Evolutionary conservation across 805 yeast species (phyloP).

Genomic region (Yarrowia sp.): DNA sequence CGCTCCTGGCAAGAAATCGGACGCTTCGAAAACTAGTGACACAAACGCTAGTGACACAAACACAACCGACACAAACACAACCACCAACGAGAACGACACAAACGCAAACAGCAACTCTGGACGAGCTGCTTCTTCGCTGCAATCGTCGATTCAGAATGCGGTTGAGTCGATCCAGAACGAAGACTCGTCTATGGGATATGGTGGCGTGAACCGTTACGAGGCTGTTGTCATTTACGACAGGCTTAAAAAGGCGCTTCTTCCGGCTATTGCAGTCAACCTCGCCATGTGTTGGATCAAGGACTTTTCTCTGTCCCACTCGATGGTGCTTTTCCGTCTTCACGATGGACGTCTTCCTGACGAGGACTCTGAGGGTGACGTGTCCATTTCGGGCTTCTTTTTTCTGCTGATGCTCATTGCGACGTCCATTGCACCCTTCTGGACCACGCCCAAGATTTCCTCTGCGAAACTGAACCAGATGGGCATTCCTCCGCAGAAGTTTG

Average conservation of each 20-base stretch:
- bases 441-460: constrained; percentile 1
- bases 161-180: constrained; percentile 16
- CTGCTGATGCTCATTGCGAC: constrained; percentile 14
- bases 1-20: not conserved
- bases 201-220: constrained; percentile 20
- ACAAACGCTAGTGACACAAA: no score
- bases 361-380: not conserved
- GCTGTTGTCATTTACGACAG: constrained; percentile 14
- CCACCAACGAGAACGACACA: not conserved
- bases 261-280: constrained; percentile 2
- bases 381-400: constrained; percentile 4
- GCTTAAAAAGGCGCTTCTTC: not conserved
- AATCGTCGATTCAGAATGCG: constrained; percentile 11
- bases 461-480: constrained; percentile 19
- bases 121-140: not conserved
- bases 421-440: constrained; percentile 19
- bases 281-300: constrained; percentile 27
- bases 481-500: constrained; percentile 17
- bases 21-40: no score
- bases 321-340: constrained; percentile 1
- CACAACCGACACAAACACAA: not conserved
- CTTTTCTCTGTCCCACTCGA: constrained; percentile 12
- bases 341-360: constrained; percentile 7
- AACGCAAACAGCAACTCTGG: no score
- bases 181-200: constrained; percentile 21